A percentile compares a stretch with the other conserved stretches of the same genome.
phyloP scores from a whole-genome alignment of 1,139 yeast genomes.

The Pichiaceae sp. region DNA sequence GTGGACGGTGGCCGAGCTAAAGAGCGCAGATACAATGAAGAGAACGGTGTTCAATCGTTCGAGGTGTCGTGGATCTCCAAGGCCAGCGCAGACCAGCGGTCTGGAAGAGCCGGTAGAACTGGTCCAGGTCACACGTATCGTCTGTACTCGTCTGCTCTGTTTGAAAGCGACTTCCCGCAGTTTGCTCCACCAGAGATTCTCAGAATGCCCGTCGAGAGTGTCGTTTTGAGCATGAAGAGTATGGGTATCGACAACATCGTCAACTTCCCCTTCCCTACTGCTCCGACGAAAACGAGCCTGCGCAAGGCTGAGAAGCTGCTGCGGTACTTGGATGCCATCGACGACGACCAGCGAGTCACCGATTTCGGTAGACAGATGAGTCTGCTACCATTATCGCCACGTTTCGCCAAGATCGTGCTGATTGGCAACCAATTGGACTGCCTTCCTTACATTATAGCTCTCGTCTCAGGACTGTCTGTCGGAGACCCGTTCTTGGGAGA shows the following conservation, averaged over 20 bases:
- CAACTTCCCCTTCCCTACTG: slow-evolving; percentile 95
- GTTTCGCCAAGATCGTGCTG: slow-evolving; percentile 84
- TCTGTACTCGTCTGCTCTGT: slow-evolving; percentile 90
- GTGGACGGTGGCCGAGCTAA: slow-evolving; percentile 94
- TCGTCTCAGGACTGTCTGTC: slow-evolving; percentile 88
- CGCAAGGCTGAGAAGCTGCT: slow-evolving; percentile 61
- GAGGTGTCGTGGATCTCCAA: slow-evolving; percentile 90
- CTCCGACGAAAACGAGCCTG: slow-evolving; percentile 64
- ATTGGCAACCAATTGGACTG: slow-evolving; percentile 85
- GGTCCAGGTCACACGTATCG: slow-evolving; percentile 99
- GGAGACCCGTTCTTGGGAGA: slow-evolving; percentile 85
- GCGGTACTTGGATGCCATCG: slow-evolving; percentile 73
- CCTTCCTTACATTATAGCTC: slow-evolving; percentile 77
- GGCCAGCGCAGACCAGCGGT: slow-evolving; percentile 91
- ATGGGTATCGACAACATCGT: slow-evolving; percentile 91
- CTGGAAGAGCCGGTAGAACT: slow-evolving; percentile 99
- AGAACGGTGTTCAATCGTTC: slow-evolving; percentile 87
- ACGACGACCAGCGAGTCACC: slow-evolving; percentile 47
- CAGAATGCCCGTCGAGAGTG: slow-evolving; percentile 94
- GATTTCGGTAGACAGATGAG: slow-evolving; percentile 82
- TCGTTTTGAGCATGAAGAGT: slow-evolving; percentile 87
- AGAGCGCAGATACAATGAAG: slow-evolving; percentile 75
- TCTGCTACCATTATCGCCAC: slow-evolving; percentile 84
- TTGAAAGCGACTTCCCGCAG: slow-evolving; percentile 73
- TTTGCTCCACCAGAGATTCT: slow-evolving; percentile 85